Base-by-base conservation (phyloP, 495 filamentous ascomycete species). In the Talaromyces trachyspermus region DNA sequence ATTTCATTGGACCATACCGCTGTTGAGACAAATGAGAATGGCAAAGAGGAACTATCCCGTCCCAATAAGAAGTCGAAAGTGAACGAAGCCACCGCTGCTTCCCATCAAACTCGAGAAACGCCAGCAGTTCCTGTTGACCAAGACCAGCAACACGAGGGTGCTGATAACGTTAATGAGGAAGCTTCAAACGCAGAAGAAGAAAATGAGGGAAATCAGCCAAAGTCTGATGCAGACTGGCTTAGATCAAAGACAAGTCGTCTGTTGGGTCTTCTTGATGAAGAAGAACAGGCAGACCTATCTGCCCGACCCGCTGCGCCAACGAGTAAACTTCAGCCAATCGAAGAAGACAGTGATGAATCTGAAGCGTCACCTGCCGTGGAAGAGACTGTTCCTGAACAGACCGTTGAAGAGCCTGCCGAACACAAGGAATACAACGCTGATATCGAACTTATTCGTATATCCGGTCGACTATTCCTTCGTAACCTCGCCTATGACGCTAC, bases 171-270 rank as follows among this genome's bases (percentile, higher is more conserved):
- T 10, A 50, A 51, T 14, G 33, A 60, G 20, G 58, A 63, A 25
- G 51, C 56, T 25, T 26, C 49, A n/a, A n/a, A n/a, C 18, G 49
- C 47, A 14, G 46, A 48, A 27, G 36, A 50, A 32, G 50, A 48
- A 43, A 53, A 25, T 6, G 48, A 17, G 14, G 33, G 64, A 12
- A 45, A 54, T 35, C 55, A 54, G 25, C 59, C 64, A 15, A 54
- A 63, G 26, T 64, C 65, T 9, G 94, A 98, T 60, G 76, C 79
- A 37, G 92, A 99, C 60, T 99, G 92, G 92, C 72, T 95, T 41
- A 82, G 92, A 32, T 94, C 86, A 32, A 83, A 87, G 53, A 96
- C 89, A n/a, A 96, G 83, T 61, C 79, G 94, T 53, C 65, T 96
- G 38, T 73, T 97, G 27, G 94, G 89, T 58, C 68, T 97, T 17